Base-by-base conservation (phyloP, 2,329 filamentous ascomycete species). In the Venturia oleaginea region DNA sequence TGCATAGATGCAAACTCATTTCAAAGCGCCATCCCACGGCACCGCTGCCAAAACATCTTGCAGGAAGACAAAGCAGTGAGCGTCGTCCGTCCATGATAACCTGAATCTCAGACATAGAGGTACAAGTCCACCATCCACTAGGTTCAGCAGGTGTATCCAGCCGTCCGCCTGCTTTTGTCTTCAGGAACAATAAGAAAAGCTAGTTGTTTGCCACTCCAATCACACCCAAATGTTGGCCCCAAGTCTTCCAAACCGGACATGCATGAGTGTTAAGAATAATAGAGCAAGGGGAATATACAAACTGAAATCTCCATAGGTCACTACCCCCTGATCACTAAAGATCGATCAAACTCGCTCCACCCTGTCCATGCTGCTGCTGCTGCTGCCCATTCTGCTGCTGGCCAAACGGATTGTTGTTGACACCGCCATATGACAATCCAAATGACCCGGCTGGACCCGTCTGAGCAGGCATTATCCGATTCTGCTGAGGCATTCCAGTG, bases 311-410 rank as follows among this genome's bases (percentile, higher is more conserved):
- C 32, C 59, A 60, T 24, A 60, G 22, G n/a, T 43, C 32, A 60
- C 10, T 34, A 40, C 60, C 32, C 22, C 17, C 38, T 10, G n/a
- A 8, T 8, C 11, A 60, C 59, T 55, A 85, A 70, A 87, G 74
- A 74, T 87, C 85, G 72, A 87, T 87, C 76, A 87, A 72, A 71
- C 84, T 87, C 64, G 82, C 82, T 65, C 78, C 75, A n/a, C 27
- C 51, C 51, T 57, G 51, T 30, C 51, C 30, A 54, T 27, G 6
- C 11, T 22, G 42, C 10, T 46, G 42, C 4, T 51, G 46, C 67
- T 77, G 73, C 59, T 77, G 79, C 67, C 80, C 78, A 19, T 68
- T 71, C 65, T 73, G 73, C 61, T 77, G 79, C 68, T 80, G 60
- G 5, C 82, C 84, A 74, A 85, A 86, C 0, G 84, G 83, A 71